These are phyloP conservation scores for Asterionellopsis glacialis DNA, from an alignment of 108 stramenopile species.

Conservation along the genomic window DNA sequence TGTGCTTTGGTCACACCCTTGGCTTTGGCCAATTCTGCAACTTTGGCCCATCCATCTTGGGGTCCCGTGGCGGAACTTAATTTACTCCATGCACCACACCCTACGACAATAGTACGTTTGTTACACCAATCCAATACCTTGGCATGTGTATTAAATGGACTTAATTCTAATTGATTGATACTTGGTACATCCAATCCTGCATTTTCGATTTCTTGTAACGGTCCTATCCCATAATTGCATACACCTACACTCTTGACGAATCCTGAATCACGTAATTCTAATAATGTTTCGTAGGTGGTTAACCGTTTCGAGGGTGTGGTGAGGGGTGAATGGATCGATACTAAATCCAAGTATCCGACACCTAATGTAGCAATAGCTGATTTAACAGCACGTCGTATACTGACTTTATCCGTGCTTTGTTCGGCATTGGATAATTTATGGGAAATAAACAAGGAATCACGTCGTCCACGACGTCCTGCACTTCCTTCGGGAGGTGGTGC, in stretches of 20 bases:
- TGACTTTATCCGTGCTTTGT: conserved; percentile 45
- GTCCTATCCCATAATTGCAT: conserved; percentile 66
- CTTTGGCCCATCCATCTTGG: conserved; percentile 46
- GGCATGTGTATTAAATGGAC: conserved; percentile 69
- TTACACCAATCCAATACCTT: conserved; percentile 51
- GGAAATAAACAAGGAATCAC: conserved; percentile 53
- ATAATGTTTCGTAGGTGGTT: conserved; percentile 47
- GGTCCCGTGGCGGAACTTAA: conserved; percentile 56
- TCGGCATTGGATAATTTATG: conserved; percentile 70
- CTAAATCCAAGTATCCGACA: conserved; percentile 56
- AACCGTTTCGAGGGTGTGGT: conserved; percentile 40
- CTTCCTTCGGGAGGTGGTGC: conserved; percentile 26
- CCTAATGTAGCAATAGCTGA: conserved; percentile 19
- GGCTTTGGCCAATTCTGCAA: conserved; percentile 40
- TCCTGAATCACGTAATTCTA: conserved; percentile 49
- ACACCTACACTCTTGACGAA: conserved; percentile 60
- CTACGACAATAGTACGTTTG: conserved; percentile 32
- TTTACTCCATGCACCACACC: conserved; percentile 71
- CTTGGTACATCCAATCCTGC: conserved; percentile 42
- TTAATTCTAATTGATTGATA: conserved; percentile 67
- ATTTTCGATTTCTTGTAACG: conserved; percentile 46
- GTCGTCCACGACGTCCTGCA: conserved; percentile 21
- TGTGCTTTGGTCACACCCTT: conserved; percentile 80
- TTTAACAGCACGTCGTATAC: conserved; percentile 32
- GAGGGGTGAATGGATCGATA: conserved; percentile 67